Evolutionary conservation across 352 stramenopile species (phyloP), one percentile per base, ranked within the genome.

Genomic region (Globisporangium apiculatum): DNA sequence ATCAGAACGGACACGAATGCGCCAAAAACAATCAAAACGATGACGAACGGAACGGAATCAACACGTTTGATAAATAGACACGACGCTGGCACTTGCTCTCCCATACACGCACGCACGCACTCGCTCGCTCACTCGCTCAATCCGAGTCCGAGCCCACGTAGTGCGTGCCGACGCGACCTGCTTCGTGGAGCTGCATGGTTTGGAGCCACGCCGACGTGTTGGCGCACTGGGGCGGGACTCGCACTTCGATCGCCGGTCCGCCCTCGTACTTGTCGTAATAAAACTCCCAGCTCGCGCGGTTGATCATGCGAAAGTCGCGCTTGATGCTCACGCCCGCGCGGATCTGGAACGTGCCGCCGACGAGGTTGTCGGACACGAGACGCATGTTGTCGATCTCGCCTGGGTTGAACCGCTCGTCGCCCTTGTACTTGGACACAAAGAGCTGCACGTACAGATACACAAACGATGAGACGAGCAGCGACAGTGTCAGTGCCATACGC

Each of bases 261-360:
- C 81, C 81, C 53, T 77, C 76, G 58, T 91, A 91, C n/a, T 81
- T 62, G 11, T 72, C 68, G 49, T 84, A 69, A 61, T 91, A 91
- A 49, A 73, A 87, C 18, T 89, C 78, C 81, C 81, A 91, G 62
- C 76, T 91, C 51, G 69, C 70, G 62, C 79, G 79, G 76, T 91
- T 91, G 66, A 91, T 89, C 69, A 91, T 73, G 36, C 81, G 76
- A 48, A 88, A 91, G 57, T 91, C 69, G 57, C 73, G 76, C 68
- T 91, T 91, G 54, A 91, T 84, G 9, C 60, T 55, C 36, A 89
- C 65, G 12, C 71, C 64, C 4, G 53, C 53, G 12, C 78, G 82
- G n/a, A 91, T 73, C 61, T 86, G 72, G 57, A 91, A 86, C 37
- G 75, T 84, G 38, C 81, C 81, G 48, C 89, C 51, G 49, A 76